These are phyloP conservation scores for Geranium incanum DNA, from an alignment of 441 rosid genomes.

Conservation along the genomic window DNA sequence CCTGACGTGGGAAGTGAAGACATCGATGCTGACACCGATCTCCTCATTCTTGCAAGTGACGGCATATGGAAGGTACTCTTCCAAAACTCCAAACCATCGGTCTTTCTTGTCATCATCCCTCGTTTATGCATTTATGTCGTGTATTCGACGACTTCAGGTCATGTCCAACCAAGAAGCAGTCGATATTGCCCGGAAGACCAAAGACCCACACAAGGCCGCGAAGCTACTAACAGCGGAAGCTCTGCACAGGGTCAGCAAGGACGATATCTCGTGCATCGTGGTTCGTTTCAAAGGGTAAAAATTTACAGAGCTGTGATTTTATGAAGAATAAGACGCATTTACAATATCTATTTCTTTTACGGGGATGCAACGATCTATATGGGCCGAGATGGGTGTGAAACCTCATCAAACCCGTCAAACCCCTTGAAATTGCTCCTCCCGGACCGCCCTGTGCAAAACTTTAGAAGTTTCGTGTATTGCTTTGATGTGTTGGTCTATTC, in stretches of 20 bases:
- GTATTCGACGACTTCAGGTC: slow-evolving; percentile 27
- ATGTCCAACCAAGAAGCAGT: slow-evolving; percentile 51
- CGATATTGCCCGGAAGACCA: slow-evolving; percentile 37
- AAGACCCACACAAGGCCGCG: slow-evolving; percentile 42
- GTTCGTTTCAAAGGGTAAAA: slow-evolving; percentile 37
- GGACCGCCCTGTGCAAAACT: slow-evolving; percentile 11
- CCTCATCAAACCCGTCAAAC: slow-evolving; percentile 14
- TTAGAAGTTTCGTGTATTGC: slow-evolving; percentile 16
- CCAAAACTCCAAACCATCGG: not conserved
- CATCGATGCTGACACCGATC: slow-evolving; percentile 38
- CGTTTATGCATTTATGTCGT: not conserved
- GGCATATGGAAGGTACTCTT: slow-evolving; percentile 61
- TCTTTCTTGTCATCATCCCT: not conserved
- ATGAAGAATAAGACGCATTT: not conserved
- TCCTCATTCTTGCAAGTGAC: slow-evolving; percentile 63
- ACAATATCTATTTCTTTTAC: slow-evolving; percentile 1
- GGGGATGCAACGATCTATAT: not conserved
- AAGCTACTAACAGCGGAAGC: slow-evolving; percentile 37
- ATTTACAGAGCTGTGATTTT: not conserved
- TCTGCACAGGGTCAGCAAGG: slow-evolving; percentile 41
- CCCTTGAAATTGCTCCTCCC: slow-evolving; percentile 8
- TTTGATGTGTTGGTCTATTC: slow-evolving; percentile 17
- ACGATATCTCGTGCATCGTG: slow-evolving; percentile 53
- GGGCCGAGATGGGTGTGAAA: not conserved
- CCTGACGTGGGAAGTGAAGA: slow-evolving; percentile 38